These are phyloP conservation scores for Stereocaulon alpinum DNA, from an alignment of 495 filamentous ascomycete species.

Conservation along the genomic window DNA sequence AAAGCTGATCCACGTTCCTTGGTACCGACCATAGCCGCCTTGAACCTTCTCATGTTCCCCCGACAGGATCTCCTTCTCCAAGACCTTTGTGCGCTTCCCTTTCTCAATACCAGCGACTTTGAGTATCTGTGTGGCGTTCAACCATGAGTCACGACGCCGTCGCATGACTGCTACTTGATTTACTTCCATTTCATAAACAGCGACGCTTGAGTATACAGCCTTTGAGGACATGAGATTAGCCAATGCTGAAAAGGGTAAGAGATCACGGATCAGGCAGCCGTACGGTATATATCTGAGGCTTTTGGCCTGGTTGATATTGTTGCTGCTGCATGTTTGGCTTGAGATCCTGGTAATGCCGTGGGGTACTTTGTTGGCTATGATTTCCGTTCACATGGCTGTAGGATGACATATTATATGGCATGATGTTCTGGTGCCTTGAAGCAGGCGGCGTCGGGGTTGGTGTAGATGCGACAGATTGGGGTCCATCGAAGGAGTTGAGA, in stretches of 20 bases:
- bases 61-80: conserved; percentile 93
- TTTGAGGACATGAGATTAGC: conserved; percentile 26
- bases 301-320: conserved; percentile 43
- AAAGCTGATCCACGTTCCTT: conserved; percentile 96
- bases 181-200: conserved; percentile 97
- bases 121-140: conserved; percentile 90
- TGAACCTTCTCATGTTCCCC: conserved; percentile 98
- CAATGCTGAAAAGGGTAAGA: background rate
- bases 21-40: conserved; percentile 96
- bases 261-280: conserved; percentile 25
- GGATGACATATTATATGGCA: conserved; percentile 37
- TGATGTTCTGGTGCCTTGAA: conserved; percentile 35
- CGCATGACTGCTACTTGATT: conserved; percentile 89
- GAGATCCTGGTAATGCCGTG: conserved; percentile 36
- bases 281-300: conserved; percentile 72
- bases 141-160: conserved; percentile 79
- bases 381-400: conserved; percentile 29
- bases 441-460: conserved; percentile 44
- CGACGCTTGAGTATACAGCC: conserved; percentile 90
- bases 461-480: conserved; percentile 44
- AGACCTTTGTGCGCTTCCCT: conserved; percentile 89
- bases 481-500: conserved; percentile 41
- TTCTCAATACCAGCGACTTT: conserved; percentile 97
- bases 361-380: conserved; percentile 29
- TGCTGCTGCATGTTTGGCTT: conserved; percentile 42